Conservation (phyloP, 1,284 basidiomycete genomes). For the Termitomyces sp. region DNA sequence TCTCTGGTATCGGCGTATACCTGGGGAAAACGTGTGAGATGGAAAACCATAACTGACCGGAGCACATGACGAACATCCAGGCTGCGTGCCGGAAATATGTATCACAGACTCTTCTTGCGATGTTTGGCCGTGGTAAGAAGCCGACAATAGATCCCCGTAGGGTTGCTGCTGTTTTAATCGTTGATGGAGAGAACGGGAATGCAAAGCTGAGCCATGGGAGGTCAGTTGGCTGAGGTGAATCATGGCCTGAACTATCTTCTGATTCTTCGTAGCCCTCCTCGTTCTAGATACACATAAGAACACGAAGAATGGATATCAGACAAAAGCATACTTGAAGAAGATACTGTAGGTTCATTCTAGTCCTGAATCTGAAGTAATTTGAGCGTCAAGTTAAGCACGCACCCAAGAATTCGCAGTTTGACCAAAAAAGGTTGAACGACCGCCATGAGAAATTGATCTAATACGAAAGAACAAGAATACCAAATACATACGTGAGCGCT, state of each 20-base stretch:
- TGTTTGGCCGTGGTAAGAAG: conserved; percentile 39
- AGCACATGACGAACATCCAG: conserved; percentile 52
- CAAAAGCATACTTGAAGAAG: conserved; percentile 36
- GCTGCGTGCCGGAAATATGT: conserved; percentile 61
- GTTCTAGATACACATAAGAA: conserved; percentile 34
- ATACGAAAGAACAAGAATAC: conserved; percentile 6
- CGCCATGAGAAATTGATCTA: conserved; percentile 57
- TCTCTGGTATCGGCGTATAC: conserved; percentile 56
- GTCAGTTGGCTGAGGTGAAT: conserved; percentile 42
- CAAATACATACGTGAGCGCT: conserved; percentile 1
- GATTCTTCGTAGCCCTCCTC: conserved; percentile 53
- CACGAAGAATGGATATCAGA: conserved; percentile 3
- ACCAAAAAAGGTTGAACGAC: conserved; percentile 60
- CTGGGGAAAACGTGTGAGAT: conserved; percentile 24
- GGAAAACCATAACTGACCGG: conserved; percentile 10
- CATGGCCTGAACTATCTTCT: conserved; percentile 32
- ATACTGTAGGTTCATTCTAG: conserved; percentile 27
- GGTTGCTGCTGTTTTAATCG: conserved; percentile 36
- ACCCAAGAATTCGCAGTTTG: conserved; percentile 65
- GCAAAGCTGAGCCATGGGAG: conserved; percentile 54
- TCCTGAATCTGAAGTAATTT: neutral
- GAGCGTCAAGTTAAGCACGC: conserved; percentile 21
- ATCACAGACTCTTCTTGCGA: conserved; percentile 40
- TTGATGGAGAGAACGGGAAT: conserved; percentile 50
- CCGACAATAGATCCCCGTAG: conserved; percentile 40